A percentile compares a stretch with the other conserved stretches of the same genome.
Evolutionary conservation across 208 protist genomes (phyloP).

Genomic region (Acanthamoeba castellanii): DNA sequence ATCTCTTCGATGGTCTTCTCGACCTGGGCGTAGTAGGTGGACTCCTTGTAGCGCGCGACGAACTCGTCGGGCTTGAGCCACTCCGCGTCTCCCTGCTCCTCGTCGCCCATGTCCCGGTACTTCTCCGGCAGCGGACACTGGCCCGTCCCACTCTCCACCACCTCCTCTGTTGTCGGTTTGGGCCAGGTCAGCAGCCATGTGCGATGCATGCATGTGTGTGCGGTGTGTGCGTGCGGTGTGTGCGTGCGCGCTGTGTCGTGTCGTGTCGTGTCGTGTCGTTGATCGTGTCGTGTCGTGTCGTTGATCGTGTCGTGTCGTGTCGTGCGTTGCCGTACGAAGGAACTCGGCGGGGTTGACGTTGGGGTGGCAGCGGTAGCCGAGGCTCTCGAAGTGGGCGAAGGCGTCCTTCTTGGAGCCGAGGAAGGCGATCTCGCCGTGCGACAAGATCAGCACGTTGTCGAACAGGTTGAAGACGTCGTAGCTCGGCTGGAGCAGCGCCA

Average conservation of each 20-base stretch:
- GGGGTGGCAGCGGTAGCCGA: slow-evolving; percentile 62
- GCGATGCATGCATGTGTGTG: background rate
- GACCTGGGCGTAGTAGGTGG: background rate
- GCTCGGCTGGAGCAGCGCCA: slow-evolving; percentile 77
- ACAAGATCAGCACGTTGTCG: slow-evolving; percentile 78
- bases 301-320: no score
- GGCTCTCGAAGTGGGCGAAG: slow-evolving; percentile 47
- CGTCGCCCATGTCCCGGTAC: background rate
- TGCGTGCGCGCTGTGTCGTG: no score
- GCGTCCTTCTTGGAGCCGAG: slow-evolving; percentile 19
- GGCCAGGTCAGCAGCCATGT: background rate
- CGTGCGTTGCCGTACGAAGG: slow-evolving; percentile 63
- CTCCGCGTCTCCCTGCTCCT: background rate
- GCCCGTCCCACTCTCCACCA: slow-evolving; percentile 11
- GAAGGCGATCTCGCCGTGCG: slow-evolving; percentile 64
- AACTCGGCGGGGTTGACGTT: slow-evolving; percentile 81
- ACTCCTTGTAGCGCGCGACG: slow-evolving; percentile 36
- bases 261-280: no score
- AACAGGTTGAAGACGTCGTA: slow-evolving; percentile 78
- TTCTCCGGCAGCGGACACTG: background rate
- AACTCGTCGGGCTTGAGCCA: slow-evolving; percentile 62
- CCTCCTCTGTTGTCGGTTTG: background rate
- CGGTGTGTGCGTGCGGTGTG: background rate
- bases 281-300: no score
- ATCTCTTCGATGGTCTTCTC: background rate